phyloP scores from a whole-genome alignment of 495 filamentous ascomycete genomes.

The Mycothermus thermophilus region DNA sequence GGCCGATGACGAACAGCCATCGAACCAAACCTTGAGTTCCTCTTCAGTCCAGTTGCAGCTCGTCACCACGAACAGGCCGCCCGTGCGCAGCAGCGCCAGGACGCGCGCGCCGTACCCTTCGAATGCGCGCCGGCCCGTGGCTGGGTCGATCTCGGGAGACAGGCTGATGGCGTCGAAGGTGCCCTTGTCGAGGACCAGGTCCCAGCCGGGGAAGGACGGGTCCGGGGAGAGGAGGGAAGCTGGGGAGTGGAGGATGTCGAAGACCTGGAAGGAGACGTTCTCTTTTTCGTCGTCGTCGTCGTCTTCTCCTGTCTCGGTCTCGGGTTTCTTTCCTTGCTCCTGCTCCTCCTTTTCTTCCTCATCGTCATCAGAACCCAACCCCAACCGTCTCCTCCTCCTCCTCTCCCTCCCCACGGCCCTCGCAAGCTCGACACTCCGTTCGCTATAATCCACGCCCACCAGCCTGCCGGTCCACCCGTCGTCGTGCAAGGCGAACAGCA shows the following conservation, averaged over 20 bases:
- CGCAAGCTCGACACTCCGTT: constrained; percentile 57
- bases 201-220: too few relatives aligned
- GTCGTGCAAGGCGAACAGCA: constrained; percentile 61
- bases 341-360: constrained; percentile 2
- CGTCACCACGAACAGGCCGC: constrained; percentile 69
- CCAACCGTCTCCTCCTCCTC: constrained; percentile 9
- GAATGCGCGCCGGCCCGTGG: constrained; percentile 39
- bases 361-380: constrained; percentile 6
- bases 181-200: constrained; percentile 88
- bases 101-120: constrained; percentile 63
- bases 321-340: constrained; percentile 1
- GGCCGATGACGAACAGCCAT: too few relatives aligned
- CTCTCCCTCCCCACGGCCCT: constrained; percentile 27
- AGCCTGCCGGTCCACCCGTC: constrained; percentile 44
- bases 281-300: constrained; percentile 19
- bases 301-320: constrained; percentile 9
- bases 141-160: constrained; percentile 44
- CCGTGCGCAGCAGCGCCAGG: constrained; percentile 46
- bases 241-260: too few relatives aligned
- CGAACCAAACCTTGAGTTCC: constrained; percentile 70
- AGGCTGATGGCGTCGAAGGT: constrained; percentile 91
- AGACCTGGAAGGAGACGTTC: too few relatives aligned
- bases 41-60: constrained; percentile 97
- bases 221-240: too few relatives aligned
- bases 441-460: constrained; percentile 81